Base-by-base conservation (phyloP, 1,284 basidiomycete species). In the Cryptococcus depauperatus region DNA sequence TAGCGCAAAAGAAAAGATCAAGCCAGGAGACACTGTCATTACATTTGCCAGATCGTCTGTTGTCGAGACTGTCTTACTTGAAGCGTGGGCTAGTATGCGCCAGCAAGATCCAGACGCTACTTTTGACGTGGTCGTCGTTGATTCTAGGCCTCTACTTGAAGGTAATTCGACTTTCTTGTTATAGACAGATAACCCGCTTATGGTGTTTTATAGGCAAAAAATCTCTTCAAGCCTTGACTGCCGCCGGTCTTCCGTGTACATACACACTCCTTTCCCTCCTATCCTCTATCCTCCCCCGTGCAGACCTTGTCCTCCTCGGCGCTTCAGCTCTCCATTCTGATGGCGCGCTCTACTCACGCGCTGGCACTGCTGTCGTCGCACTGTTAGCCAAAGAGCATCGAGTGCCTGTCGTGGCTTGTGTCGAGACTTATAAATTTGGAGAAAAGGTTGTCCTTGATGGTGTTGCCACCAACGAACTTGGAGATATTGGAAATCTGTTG, bases 371-470 rank as follows among this genome's bases (percentile, higher is more conserved):
- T 0, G 79, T 92, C 54, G 88, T 96, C 19, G 89, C 93, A 0
- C 92, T 98, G 89, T 82, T 97, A 76, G 88, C 90, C 0, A 87
- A 89, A 67, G 80, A 82, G 44, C 80, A 85, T 61, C 83, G 82
- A 18, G 83, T 97, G 1, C 95, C 95, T 6, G 90, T 97, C 14
- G 82, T 98, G 41, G 90, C 93, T 14, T 96, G 91, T 59, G 95
- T 92, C 59, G 95, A 98, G 73, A 98, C 95, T 16, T 97, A 97
- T 76, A 99, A 99, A 69, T 97, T 95, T 61, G 85, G 85, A 19
- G 95, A 98, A 58, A 80, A 82, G 28, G 84, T 98, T 28, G 84
- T 89, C 67, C 75, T 98, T 41, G 95, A 99, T 69, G 85, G 85
- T 26, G 90, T 99, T 55, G 90, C 88, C 25, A 89, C 87, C 68